Evolutionary conservation across 495 filamentous ascomycete species (phyloP), one percentile per base, ranked within the genome.

Genomic region (Pyrenopolyporus hunteri): DNA sequence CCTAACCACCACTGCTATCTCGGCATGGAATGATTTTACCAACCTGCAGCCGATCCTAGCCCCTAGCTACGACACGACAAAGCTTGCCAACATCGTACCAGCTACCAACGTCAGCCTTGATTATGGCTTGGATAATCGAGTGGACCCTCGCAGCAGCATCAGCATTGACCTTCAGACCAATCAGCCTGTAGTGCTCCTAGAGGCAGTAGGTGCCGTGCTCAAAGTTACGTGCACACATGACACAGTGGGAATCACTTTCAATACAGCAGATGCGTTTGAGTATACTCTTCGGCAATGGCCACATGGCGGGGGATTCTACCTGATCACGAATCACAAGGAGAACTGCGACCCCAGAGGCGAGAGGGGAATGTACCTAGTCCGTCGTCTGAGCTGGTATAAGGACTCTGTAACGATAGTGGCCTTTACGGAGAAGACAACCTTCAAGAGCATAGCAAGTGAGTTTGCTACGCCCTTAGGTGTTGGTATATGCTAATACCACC

Each of bases 271-370:
- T 37, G 51, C 68, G 10, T 73, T 73, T 31, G 39, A 43, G 8
- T 57, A 29, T 16, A 48, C 66, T 10, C 44, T 59, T 14, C 19
- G 35, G 19, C 25, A 59, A n/a, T 73, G 70, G 68, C 36, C 58
- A 13, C 47, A 45, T 2, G 53, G 66, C 8, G 56, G 37, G 11
- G 36, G n/a, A 2, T 63, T 73, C 42, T 64, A 66, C 29, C 35
- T 73, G 14, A 59, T 73, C 50, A 73, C 70, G 3, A 71, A 71
- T 54, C 55, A 71, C 51, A 29, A 60, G 9, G 66, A 60, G 0
- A 58, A 64, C 32, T 73, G 68, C 44, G 61, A 71, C 43, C 54
- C 46, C 13, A 40, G 37, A 47, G 32, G 59, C 8, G 65, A 73
- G 48, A 61, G 70, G 51, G 59, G 68, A 33, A 57, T 69, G 42